These are phyloP conservation scores for Venturia effusa DNA, from an alignment of 2,329 filamentous ascomycete species.

Conservation along the genomic window DNA sequence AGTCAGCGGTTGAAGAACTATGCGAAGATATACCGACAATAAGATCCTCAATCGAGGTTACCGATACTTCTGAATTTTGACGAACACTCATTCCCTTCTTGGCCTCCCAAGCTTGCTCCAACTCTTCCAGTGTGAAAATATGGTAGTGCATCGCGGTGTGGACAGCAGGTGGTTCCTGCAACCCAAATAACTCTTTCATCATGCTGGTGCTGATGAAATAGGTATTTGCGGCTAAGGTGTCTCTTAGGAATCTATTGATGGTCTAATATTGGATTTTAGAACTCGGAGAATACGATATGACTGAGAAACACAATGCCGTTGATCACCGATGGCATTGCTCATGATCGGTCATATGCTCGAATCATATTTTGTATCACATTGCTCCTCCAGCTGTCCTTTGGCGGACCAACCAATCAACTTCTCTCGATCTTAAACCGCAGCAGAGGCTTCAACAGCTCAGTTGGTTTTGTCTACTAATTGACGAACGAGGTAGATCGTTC, in stretches of 20 bases:
- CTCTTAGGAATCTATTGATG: background rate
- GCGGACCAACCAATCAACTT: background rate
- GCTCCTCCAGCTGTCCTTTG: background rate
- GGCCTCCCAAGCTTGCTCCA: conserved; percentile 1
- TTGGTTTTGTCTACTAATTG: background rate
- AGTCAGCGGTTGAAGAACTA: background rate
- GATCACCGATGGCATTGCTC: background rate
- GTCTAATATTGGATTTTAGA: background rate
- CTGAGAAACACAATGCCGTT: background rate
- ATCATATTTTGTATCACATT: background rate
- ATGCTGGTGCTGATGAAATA: background rate
- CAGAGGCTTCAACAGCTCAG: background rate
- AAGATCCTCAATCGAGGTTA: background rate
- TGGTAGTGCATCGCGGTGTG: background rate
- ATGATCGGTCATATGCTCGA: background rate
- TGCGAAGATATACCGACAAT: background rate
- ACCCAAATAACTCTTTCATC: background rate
- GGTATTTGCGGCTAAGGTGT: background rate
- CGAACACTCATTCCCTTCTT: background rate
- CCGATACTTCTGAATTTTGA: background rate
- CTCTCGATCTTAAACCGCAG: background rate
- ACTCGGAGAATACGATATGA: background rate
- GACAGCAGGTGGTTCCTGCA: background rate
- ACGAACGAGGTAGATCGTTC: background rate
- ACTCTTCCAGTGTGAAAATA: conserved; percentile 3